These are phyloP conservation scores for Salmacisia buchloeana DNA, from an alignment of 1,284 basidiomycete species.

Conservation along the genomic window DNA sequence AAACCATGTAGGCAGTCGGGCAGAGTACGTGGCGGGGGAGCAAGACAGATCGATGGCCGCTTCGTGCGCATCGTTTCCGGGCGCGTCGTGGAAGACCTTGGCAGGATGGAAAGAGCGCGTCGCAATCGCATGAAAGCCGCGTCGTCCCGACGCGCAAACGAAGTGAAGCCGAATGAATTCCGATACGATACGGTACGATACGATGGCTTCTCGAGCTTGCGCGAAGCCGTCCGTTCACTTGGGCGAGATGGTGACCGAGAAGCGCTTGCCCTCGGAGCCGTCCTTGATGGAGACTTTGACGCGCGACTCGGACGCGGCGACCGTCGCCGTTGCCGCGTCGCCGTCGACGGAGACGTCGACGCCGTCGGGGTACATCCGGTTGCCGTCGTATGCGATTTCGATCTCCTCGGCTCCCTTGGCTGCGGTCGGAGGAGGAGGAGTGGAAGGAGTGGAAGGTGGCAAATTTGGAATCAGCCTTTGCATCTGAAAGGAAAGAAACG, in stretches of 20 bases:
- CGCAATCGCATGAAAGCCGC: too few relatives aligned
- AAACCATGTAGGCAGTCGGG: too few relatives aligned
- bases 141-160: too few relatives aligned
- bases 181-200: too few relatives aligned
- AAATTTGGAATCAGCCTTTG: constrained; percentile 1
- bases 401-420: constrained; percentile 25
- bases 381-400: constrained; percentile 30
- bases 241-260: constrained; percentile 1
- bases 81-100: too few relatives aligned
- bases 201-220: too few relatives aligned
- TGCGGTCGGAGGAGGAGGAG: constrained; percentile 6
- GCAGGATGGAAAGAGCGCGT: too few relatives aligned
- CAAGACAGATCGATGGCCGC: too few relatives aligned
- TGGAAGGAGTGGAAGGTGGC: neutral
- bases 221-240: too few relatives aligned
- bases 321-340: constrained; percentile 16
- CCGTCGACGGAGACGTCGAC: constrained; percentile 30
- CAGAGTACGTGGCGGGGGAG: too few relatives aligned
- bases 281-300: constrained; percentile 25
- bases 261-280: constrained; percentile 7
- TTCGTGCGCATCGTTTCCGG: too few relatives aligned
- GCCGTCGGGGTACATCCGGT: constrained; percentile 29
- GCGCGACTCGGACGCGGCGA: neutral
- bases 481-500: neutral
- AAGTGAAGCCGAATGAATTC: too few relatives aligned